Percentiles rank a stretch among this genome's conserved stretches.
These are phyloP conservation scores for Rasamsonia emersonii DNA, from an alignment of 2,329 filamentous ascomycete genomes.

Conservation along the genomic window DNA sequence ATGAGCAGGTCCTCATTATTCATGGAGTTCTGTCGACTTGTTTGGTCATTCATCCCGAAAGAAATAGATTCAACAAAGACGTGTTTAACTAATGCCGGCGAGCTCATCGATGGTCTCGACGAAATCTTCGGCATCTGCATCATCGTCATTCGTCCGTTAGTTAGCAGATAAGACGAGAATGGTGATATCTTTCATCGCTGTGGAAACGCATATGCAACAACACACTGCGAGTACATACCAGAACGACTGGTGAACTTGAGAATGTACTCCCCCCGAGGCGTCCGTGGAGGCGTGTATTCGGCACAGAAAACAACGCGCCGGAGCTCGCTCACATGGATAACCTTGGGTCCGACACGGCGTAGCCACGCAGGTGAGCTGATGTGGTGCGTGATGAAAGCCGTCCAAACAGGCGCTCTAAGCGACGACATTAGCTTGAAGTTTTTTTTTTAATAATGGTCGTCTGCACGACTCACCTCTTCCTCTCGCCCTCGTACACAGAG, in stretches of 20 bases:
- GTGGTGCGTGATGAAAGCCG: conserved; percentile 46
- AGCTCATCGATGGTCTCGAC: conserved; percentile 24
- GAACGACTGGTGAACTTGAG: conserved; percentile 27
- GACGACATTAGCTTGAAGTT: not conserved
- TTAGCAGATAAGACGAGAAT: conserved; percentile 1
- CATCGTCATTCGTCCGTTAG: conserved; percentile 1
- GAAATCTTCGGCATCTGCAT: conserved; percentile 32
- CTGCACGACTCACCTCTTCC: conserved; percentile 34
- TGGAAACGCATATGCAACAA: no score
- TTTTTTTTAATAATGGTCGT: not conserved
- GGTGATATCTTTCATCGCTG: no score
- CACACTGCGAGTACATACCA: conserved; percentile 26
- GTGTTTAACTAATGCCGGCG: conserved; percentile 1
- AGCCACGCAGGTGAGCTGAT: conserved; percentile 42
- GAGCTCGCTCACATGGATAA: conserved; percentile 42
- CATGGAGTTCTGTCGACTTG: conserved; percentile 3
- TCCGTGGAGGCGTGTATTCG: conserved; percentile 38
- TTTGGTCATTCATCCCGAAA: conserved; percentile 1
- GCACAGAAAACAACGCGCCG: conserved; percentile 46
- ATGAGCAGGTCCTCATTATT: no score
- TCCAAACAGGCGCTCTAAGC: conserved; percentile 51
- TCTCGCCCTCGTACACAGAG: conserved; percentile 44
- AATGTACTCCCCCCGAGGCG: conserved; percentile 28
- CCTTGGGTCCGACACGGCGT: conserved; percentile 31
- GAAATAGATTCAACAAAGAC: not conserved